A percentile compares a stretch with the other conserved stretches of the same genome.
Conservation (phyloP, 305 asterid species). For the Solanum aculeatissimum region DNA sequence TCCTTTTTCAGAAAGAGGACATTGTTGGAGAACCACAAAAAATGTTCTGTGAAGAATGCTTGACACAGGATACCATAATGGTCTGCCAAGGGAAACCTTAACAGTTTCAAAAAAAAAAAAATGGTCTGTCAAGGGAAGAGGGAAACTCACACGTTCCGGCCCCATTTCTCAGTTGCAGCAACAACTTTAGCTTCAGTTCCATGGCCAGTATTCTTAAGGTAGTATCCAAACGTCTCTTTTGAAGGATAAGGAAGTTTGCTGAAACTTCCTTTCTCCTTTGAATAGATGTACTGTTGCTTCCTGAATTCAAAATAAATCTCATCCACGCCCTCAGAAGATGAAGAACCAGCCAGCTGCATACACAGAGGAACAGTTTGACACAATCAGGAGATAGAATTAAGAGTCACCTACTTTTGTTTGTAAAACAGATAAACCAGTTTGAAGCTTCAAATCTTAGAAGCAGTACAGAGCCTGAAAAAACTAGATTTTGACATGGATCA, state of each 20-base stretch:
- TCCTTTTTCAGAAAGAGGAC: neutral
- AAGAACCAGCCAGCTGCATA: conserved; percentile 62
- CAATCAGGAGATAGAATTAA: neutral
- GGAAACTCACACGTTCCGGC: conserved; percentile 80
- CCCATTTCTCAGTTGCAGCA: conserved; percentile 92
- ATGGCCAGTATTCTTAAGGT: conserved; percentile 78
- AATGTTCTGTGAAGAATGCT: neutral
- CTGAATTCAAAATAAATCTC: conserved; percentile 93
- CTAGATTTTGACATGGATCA: neutral
- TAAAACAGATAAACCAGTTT: neutral
- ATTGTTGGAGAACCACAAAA: neutral
- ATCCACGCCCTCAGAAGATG: conserved; percentile 36
- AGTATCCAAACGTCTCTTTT: conserved; percentile 82
- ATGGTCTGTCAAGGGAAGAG: too few relatives aligned
- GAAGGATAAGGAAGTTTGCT: conserved; percentile 86
- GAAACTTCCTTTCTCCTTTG: conserved; percentile 58
- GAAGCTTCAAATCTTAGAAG: neutral
- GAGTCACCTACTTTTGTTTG: neutral
- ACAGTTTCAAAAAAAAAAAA: too few relatives aligned
- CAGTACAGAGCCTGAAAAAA: neutral
- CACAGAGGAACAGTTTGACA: neutral
- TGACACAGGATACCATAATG: neutral
- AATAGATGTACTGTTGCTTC: conserved; percentile 89
- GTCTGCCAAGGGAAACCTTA: neutral
- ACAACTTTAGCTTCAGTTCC: conserved; percentile 83